These are phyloP conservation scores for Capronia epimyces DNA, from an alignment of 2,329 filamentous ascomycete genomes.

Conservation along the genomic window DNA sequence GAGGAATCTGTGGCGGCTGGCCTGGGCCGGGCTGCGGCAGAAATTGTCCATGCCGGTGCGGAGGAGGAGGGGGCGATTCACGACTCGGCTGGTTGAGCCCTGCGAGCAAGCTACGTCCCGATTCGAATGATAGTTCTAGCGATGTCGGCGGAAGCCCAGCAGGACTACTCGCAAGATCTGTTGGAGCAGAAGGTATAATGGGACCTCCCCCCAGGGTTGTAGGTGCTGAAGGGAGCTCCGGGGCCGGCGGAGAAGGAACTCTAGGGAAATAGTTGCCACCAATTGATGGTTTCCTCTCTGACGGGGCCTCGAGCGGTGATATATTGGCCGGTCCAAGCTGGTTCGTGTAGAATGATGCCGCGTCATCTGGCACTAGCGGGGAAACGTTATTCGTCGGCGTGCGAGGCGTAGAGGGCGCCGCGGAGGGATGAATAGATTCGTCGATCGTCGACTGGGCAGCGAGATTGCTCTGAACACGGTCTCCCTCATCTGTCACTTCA, in stretches of 20 bases:
- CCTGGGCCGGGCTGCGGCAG: conserved; percentile 12
- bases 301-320: conserved; percentile 48
- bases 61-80: conserved; percentile 24
- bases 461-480: conserved; percentile 42
- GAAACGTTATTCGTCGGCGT: conserved; percentile 23
- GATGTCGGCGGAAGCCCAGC: conserved; percentile 13
- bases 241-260: conserved; percentile 39
- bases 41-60: conserved; percentile 21
- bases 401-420: conserved; percentile 12
- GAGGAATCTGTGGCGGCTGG: conserved; percentile 22
- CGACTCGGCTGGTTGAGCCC: conserved; percentile 11
- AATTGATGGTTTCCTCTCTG: conserved; percentile 45
- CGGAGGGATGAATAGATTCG: conserved; percentile 46
- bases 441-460: conserved; percentile 46
- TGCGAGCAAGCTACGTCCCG: conserved; percentile 13
- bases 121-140: conserved; percentile 6
- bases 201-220: conserved; percentile 25
- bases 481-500: conserved; percentile 54
- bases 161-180: conserved; percentile 1
- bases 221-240: conserved; percentile 31
- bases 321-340: conserved; percentile 41
- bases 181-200: conserved; percentile 29
- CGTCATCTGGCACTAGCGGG: conserved; percentile 25
- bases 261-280: conserved; percentile 57
- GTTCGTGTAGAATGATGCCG: conserved; percentile 35